Base-by-base conservation (phyloP, 2,329 filamentous ascomycete genomes). In the Cercospora berteroae region DNA sequence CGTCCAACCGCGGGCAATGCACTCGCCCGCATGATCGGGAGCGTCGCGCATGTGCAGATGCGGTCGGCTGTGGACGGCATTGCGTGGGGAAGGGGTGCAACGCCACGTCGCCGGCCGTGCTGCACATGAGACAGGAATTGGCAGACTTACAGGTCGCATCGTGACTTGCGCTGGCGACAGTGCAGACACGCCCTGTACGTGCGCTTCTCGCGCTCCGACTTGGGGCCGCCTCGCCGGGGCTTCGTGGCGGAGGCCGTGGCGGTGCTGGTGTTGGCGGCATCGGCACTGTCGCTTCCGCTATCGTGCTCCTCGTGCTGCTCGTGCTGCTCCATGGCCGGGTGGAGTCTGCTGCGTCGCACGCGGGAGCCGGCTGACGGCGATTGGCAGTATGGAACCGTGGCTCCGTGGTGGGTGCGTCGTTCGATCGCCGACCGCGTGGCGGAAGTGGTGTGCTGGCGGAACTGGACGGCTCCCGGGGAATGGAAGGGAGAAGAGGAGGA, bases 141-240 rank as follows among this genome's bases (percentile, higher is more conserved):
- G 36, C 16, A 48, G 44, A 74, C 75, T 71, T 69, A 77, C 74
- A 77, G 67, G 61, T 77, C 75, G 65, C 75, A 77, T 44, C 75
- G 68, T n/a, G 72, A 74, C 67, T 77, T 77, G n/a, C 75, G 66
- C 68, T 76, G 74, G 55, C 75, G 69, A 64, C 75, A 77, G 62
- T 77, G 75, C 36, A 77, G 64, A 65, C 75, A 77, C 7, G 75
- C 75, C 10, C 75, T 65, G 69, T 77, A 77, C 10, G 75, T 77
- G 20, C 75, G 71, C 66, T 77, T 77, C 42, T 77, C 75, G 13
- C 75, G 73, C 67, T 77, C 74, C 8, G 70, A 72, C 63, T 71
- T 70, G 58, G 62, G 44, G 25, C 61, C 62, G 5, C 56, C 29
- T 48, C 63, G 60, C 23, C 23, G 12, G 55, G 61, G 16, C 18